Evolutionary conservation across 2,329 filamentous ascomycete species (phyloP), one percentile per base, ranked within the genome.

Genomic region (Venturia effusa): DNA sequence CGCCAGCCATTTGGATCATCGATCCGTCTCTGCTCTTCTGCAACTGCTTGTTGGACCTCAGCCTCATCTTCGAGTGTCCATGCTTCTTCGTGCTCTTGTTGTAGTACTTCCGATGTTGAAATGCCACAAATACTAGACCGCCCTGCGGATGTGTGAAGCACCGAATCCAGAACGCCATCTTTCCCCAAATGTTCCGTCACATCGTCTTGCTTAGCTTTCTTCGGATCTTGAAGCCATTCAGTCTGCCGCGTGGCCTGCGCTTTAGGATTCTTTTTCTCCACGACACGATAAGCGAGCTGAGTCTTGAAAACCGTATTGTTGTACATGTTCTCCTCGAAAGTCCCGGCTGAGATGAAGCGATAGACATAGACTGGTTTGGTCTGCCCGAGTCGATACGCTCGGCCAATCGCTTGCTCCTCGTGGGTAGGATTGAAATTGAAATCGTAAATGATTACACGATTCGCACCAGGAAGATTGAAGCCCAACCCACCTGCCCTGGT

Each of bases 321-420:
- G 68, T 92, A 85, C 59, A 95, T 77, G 11, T 82, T 81, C 48
- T 88, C 84, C 72, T 97, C 92, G 68, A 88, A 92, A 0, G 91
- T 94, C 1, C 91, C 92, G 1, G 86, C 89, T 13, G 85, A 79
- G 32, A 92, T 78, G 66, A 97, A 85, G 22, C 88, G 88, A 74
- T 97, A 97, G 1, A 97, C 91, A 71, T 84, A 92, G 0, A 96
- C 92, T 0, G 83, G 80, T 69, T 92, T 94, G 43, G 76, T 78
- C 73, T 97, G 92, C 0, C 92, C 91, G 40, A 97, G 83, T 0
- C 92, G 89, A 74, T 94, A 96, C 0, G 90, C 88, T 62, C 92
- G 83, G 1, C 91, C 92, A 61, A 96, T 84, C 1, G 92, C 92
- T 74, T 97, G 92, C 69, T 92, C 87, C 73, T 96, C 92, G 71